Conservation (phyloP, 768 basidiomycete species). For the Amanita pseudoporphyria region DNA sequence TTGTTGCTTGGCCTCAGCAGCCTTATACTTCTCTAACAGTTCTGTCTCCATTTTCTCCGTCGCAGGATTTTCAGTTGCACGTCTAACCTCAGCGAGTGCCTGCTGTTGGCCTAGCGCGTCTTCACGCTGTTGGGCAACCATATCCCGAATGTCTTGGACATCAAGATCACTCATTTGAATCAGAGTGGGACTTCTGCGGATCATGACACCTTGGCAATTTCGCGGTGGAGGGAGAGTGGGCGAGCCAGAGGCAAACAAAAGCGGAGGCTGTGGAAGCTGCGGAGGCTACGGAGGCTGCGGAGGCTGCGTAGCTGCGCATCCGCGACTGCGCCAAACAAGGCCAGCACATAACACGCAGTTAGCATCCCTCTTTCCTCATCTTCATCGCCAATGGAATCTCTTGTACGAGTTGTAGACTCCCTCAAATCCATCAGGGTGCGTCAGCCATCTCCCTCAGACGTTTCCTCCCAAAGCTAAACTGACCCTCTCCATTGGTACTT, state of each 20-base stretch:
- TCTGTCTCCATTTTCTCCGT: constrained; percentile 22
- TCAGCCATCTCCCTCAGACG: constrained; percentile 9
- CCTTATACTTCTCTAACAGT: constrained; percentile 22
- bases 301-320: constrained; percentile 7
- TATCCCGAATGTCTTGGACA: constrained; percentile 67
- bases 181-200: constrained; percentile 67
- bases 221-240: constrained; percentile 13
- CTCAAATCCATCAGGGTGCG: constrained; percentile 63
- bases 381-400: constrained; percentile 46
- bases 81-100: constrained; percentile 29
- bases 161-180: constrained; percentile 71
- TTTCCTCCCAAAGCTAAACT: not conserved
- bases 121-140: constrained; percentile 39
- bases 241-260: constrained; percentile 7
- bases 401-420: constrained; percentile 57
- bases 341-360: too few species aligned
- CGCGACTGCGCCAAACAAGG: too few species aligned
- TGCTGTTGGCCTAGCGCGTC: constrained; percentile 34
- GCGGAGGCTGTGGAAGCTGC: not conserved
- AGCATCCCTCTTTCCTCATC: constrained; percentile 11
- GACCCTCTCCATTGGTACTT: not conserved
- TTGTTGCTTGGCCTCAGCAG: constrained; percentile 17
- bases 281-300: not conserved
- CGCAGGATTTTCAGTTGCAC: constrained; percentile 11
- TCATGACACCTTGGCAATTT: constrained; percentile 35